Evolutionary conservation across 768 basidiomycete species (phyloP).

Genomic region (Fomitopsis serialis): DNA sequence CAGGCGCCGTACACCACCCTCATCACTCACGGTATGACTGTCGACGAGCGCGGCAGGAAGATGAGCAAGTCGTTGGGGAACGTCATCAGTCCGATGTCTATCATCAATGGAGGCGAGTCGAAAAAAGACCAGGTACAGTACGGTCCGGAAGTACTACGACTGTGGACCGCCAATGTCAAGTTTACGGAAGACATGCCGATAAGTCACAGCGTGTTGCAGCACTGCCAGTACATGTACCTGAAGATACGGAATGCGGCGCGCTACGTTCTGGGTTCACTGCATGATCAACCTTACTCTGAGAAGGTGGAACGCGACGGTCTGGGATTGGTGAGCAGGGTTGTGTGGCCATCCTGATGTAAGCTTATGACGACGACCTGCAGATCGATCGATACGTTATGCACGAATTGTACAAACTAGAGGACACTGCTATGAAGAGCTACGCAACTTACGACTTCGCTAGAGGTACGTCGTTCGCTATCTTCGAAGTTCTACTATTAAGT

Average conservation of each 20-base stretch:
- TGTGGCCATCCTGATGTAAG: not conserved
- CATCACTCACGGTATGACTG: slow-evolving; percentile 95
- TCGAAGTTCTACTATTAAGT: slow-evolving; percentile 5
- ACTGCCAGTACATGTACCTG: slow-evolving; percentile 69
- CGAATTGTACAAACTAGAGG: slow-evolving; percentile 71
- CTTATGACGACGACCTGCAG: slow-evolving; percentile 33
- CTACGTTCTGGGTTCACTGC: slow-evolving; percentile 81
- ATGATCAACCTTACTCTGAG: slow-evolving; percentile 30
- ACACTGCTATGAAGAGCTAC: slow-evolving; percentile 63
- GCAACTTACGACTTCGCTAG: slow-evolving; percentile 71
- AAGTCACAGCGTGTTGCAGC: slow-evolving; percentile 69
- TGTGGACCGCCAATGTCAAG: slow-evolving; percentile 91
- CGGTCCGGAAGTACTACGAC: slow-evolving; percentile 79
- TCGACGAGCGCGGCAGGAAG: slow-evolving; percentile 85
- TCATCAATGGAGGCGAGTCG: slow-evolving; percentile 75
- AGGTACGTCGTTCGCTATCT: slow-evolving; percentile 42
- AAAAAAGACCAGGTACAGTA: slow-evolving; percentile 70
- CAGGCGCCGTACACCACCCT: slow-evolving; percentile 65
- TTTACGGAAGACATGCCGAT: slow-evolving; percentile 87
- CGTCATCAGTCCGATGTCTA: slow-evolving; percentile 75
- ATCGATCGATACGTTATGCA: slow-evolving; percentile 84
- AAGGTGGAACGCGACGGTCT: slow-evolving; percentile 43
- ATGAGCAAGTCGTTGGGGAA: slow-evolving; percentile 99
- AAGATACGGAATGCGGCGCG: slow-evolving; percentile 84
- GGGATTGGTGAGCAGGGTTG: slow-evolving; percentile 49